phyloP scores from a whole-genome alignment of 352 stramenopile genomes.

The Aphanomyces invadans region DNA sequence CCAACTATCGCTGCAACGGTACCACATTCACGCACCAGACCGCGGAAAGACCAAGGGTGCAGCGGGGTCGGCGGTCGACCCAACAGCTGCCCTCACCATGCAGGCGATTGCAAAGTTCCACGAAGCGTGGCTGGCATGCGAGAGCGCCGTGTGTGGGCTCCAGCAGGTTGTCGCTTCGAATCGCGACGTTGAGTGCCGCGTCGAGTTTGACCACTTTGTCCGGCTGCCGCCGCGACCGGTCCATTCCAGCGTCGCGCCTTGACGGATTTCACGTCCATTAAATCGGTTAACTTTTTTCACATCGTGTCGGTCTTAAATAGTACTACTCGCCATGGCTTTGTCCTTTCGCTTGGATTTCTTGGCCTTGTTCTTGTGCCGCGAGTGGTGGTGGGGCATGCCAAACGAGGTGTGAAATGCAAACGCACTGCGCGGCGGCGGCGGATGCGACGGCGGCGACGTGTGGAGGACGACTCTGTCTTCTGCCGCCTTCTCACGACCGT shows the following conservation, averaged over 20 bases:
- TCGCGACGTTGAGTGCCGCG: neutral
- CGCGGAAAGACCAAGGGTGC: neutral
- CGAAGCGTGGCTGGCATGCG: neutral
- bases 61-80: neutral
- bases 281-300: too few species aligned
- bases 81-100: neutral
- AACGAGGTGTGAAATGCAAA: neutral
- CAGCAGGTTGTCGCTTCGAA: neutral
- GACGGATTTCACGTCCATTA: neutral
- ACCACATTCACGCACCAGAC: neutral
- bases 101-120: neutral
- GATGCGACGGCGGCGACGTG: neutral
- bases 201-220: slow-evolving; percentile 5
- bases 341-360: neutral
- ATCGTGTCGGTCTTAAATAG: too few species aligned
- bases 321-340: too few species aligned
- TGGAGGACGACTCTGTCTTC: slow-evolving; percentile 27
- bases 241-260: neutral
- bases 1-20: neutral
- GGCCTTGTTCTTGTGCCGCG: neutral
- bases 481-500: slow-evolving; percentile 37
- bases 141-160: neutral
- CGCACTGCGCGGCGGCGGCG: neutral
- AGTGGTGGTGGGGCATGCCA: neutral
- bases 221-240: neutral